Evolutionary conservation across 345 rosid species (phyloP).

Genomic region (Syzygium jambos): DNA sequence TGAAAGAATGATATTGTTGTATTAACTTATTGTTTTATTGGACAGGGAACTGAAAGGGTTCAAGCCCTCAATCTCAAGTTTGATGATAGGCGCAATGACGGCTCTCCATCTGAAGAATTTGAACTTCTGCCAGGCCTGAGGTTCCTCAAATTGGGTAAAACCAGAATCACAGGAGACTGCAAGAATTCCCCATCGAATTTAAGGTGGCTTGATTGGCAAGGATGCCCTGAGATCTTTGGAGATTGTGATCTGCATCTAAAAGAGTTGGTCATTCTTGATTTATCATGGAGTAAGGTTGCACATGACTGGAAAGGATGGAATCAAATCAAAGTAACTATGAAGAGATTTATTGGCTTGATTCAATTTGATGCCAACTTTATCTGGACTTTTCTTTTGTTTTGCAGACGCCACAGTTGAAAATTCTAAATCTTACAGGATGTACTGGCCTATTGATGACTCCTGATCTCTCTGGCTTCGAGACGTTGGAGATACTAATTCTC

Average conservation of each 20-base stretch:
- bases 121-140: neutral
- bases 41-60: neutral
- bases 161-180: neutral
- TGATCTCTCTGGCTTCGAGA: neutral
- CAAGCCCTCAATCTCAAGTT: neutral
- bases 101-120: neutral
- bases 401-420: neutral
- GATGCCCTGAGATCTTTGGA: rapidly evolving
- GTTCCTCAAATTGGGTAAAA: neutral
- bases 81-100: neutral
- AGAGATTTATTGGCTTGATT: rapidly evolving
- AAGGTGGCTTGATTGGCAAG: neutral
- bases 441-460: neutral
- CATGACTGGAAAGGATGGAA: neutral
- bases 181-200: neutral
- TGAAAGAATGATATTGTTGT: too few relatives aligned
- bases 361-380: rapidly evolving
- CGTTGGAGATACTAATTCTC: neutral
- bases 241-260: neutral
- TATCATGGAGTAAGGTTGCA: neutral
- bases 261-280: neutral
- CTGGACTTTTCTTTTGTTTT: neutral
- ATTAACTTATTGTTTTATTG: neutral
- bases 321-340: neutral
- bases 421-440: neutral